phyloP scores from a whole-genome alignment of 2,329 filamentous ascomycete genomes.

The Pseudogymnoascus sp. region DNA sequence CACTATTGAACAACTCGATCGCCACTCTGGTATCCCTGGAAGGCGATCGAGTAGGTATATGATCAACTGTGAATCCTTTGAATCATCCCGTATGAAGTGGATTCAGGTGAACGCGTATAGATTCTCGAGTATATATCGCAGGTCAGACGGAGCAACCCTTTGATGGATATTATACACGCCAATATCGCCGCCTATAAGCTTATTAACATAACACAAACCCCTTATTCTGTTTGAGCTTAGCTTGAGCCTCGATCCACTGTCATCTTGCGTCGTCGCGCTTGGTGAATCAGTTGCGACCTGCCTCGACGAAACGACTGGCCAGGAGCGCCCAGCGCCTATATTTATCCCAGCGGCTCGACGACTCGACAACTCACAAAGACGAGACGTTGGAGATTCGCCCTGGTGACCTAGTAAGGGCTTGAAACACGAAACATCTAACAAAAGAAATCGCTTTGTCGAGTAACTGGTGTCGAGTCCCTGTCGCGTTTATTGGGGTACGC shows the following conservation, averaged over 20 bases:
- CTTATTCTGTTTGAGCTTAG: not conserved
- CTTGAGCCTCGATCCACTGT: not conserved
- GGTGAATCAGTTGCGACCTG: not conserved
- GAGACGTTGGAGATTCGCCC: not conserved
- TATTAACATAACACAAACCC: not conserved
- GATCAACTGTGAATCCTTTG: not conserved
- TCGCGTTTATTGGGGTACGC: not conserved
- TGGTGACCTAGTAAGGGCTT: not conserved
- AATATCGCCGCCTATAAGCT: not conserved
- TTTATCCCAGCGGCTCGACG: not conserved
- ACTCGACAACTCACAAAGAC: not conserved
- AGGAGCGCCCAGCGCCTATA: not conserved
- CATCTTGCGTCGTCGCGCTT: not conserved
- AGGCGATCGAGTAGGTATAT: not conserved
- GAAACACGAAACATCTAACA: not conserved
- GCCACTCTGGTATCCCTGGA: not conserved
- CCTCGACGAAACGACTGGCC: not conserved
- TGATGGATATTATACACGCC: not conserved
- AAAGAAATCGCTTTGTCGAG: not conserved
- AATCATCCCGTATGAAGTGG: not conserved
- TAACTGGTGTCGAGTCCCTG: not conserved
- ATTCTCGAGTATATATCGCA: not conserved
- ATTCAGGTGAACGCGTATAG: not conserved
- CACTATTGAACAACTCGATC: not conserved
- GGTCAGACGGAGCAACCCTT: not conserved